These are phyloP conservation scores for Ophiocordyceps australis DNA, from an alignment of 2,329 filamentous ascomycete species.

Conservation along the genomic window DNA sequence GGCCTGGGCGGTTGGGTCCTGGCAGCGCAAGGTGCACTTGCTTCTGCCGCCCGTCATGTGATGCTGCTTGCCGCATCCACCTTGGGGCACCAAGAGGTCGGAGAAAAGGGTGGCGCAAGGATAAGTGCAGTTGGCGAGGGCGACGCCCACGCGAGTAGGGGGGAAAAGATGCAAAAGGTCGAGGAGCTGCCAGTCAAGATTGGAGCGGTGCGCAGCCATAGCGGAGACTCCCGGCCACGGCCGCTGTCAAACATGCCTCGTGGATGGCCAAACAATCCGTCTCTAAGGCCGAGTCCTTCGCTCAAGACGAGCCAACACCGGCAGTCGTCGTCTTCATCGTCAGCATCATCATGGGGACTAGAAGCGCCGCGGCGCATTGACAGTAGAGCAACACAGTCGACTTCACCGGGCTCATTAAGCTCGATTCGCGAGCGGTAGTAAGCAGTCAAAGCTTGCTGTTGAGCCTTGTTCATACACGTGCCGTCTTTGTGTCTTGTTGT, in stretches of 20 bases:
- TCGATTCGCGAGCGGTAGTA: neutral
- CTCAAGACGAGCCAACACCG: too few relatives aligned
- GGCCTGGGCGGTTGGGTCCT: constrained; percentile 7
- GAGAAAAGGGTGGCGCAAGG: too few relatives aligned
- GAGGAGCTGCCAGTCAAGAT: constrained; percentile 4
- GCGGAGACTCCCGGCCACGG: constrained; percentile 5
- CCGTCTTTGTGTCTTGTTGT: too few relatives aligned
- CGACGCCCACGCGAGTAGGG: too few relatives aligned
- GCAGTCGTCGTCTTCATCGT: too few relatives aligned
- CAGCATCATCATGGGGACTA: too few relatives aligned
- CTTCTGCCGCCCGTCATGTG: constrained; percentile 7
- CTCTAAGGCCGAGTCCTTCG: constrained; percentile 5
- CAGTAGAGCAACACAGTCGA: neutral
- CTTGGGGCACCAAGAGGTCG: too few relatives aligned
- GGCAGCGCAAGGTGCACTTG: constrained; percentile 6
- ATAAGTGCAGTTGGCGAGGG: too few relatives aligned
- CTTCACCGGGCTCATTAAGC: neutral
- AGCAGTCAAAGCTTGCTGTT: too few relatives aligned
- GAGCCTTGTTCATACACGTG: too few relatives aligned
- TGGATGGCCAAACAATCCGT: constrained; percentile 17
- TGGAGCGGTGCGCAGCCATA: constrained; percentile 6
- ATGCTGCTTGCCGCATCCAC: too few relatives aligned
- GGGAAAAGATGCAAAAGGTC: constrained; percentile 5
- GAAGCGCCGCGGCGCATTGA: too few relatives aligned
- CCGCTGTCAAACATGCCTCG: constrained; percentile 16